Evolutionary conservation across 2,329 filamentous ascomycete genomes (phyloP), one percentile per base, ranked within the genome.

Genomic region (Metarhizium robertsii): DNA sequence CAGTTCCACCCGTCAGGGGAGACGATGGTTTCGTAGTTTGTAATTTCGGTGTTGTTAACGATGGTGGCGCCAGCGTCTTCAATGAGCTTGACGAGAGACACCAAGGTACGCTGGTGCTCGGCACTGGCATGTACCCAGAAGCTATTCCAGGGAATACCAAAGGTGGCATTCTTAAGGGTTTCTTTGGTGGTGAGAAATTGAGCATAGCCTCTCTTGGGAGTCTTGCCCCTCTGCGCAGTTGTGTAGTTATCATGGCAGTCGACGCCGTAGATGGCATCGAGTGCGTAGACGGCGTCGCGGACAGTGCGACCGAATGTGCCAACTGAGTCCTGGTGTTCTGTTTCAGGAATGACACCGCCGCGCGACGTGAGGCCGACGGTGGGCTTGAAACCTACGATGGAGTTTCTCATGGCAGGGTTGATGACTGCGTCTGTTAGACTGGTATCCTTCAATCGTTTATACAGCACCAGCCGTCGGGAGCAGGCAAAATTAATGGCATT

Each of bases 291-390:
- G 0, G 85, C 86, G 64, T 92, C 88, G n/a, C 75, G 74, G 6
- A 91, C 81, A 0, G 83, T 88, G 20, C 80, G 79, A 0, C 79
- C 85, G 63, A 92, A 83, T 0, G 78, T 73, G 2, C 87, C 88
- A 0, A 90, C 79, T 0, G 80, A 84, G 62, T 91, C 88, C 62
- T 87, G 84, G 62, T 87, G 81, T 55, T 79, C 72, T 11, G 77
- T 80, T 63, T 87, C 85, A 0, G 87, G 88, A 38, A 91, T 77
- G 32, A 85, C 78, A 18, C 77, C 81, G 20, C 71, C 75, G 16
- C 85, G 74, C 8, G 86, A 88, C 0, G 85, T 89, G 52, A 89
- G 68, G 0, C 87, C 87, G 6, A 90, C 84, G 1, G 86, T 90
- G 1, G 87, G 86, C 69, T 90, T 91, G 66, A 91, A 79, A 3